Conservation (phyloP, 2,329 filamentous ascomycete species). For the Cordyceps sp. region DNA sequence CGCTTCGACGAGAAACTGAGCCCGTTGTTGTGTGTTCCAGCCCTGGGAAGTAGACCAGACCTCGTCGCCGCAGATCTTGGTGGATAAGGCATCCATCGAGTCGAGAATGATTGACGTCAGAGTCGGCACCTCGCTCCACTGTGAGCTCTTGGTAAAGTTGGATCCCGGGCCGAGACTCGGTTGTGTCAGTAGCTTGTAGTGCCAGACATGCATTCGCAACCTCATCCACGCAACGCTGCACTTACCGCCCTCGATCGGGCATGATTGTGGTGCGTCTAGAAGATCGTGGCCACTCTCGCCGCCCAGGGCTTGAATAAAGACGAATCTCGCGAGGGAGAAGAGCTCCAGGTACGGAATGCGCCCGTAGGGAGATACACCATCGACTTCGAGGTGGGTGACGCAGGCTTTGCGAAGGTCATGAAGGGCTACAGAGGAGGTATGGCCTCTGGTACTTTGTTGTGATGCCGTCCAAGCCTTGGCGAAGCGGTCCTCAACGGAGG, state of each 20-base stretch:
- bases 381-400: conserved; percentile 53
- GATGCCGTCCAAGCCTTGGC: conserved; percentile 19
- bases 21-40: conserved; percentile 33
- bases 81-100: conserved; percentile 24
- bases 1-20: conserved; percentile 65
- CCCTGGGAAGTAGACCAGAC: conserved; percentile 18
- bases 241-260: conserved; percentile 25
- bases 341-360: conserved; percentile 73
- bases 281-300: conserved; percentile 7
- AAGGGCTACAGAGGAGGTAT: conserved; percentile 6
- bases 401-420: conserved; percentile 36
- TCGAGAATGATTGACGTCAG: conserved; percentile 33
- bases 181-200: conserved; percentile 43
- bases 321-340: conserved; percentile 51
- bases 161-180: conserved; percentile 36
- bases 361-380: conserved; percentile 75
- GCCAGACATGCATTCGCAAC: conserved; percentile 57
- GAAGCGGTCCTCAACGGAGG: conserved; percentile 18
- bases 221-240: conserved; percentile 40
- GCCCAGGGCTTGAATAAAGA: conserved; percentile 19
- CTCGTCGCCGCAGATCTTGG: conserved; percentile 17
- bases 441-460: background rate
- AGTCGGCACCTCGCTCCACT: conserved; percentile 41
- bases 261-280: conserved; percentile 9
- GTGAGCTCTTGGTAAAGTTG: conserved; percentile 36